Base-by-base conservation (phyloP, 441 rosid genomes). In the Breynia disticha region DNA sequence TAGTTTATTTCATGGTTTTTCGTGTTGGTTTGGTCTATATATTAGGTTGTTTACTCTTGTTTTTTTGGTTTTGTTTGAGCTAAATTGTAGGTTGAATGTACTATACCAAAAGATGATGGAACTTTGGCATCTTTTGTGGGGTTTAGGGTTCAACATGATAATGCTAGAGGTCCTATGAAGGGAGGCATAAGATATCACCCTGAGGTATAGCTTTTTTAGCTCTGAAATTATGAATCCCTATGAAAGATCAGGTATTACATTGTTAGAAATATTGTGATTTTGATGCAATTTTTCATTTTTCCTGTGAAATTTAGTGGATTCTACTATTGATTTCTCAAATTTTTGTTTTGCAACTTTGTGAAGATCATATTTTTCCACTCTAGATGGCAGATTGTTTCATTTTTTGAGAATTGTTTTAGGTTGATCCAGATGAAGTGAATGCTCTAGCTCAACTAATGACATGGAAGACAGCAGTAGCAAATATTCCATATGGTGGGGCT, bases 401-500 rank as follows among this genome's bases (percentile, higher is more conserved):
- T 28, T 1, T 28, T 9, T 28, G 35, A 28, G 35, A 28, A 28
- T 28, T 28, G 1, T 54, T 38, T 45, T 56, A 94, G 99, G 99
- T 94, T 63, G 99, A 94, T 54, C 95, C 94, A 0, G 94, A 94
- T 83, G 99, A 89, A 75, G 97, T 90, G 20, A 94, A 94, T 70
- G 99, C 99, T 10, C 65, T 94, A 46, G 99, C 99, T 65, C 99
- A 94, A 63, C 72, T 94, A 11, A 94, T 94, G 99, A 94, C 97
- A 38, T 94, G 97, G 99, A 94, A 94, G 74, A 90, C 97, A 4
- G 99, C 99, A 19, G 97, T 94, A n/a, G 99, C 89, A 2, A 83
- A 94, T 52, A 94, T 94, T 68, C 99, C 99, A 0, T 94, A 94
- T 39, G 99, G 97, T 19, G 99, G 99, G 20, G 99, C 99, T 8